Evolutionary conservation across 768 basidiomycete species (phyloP), one percentile per base, ranked within the genome.

Genomic region (Suillus subaureus): DNA sequence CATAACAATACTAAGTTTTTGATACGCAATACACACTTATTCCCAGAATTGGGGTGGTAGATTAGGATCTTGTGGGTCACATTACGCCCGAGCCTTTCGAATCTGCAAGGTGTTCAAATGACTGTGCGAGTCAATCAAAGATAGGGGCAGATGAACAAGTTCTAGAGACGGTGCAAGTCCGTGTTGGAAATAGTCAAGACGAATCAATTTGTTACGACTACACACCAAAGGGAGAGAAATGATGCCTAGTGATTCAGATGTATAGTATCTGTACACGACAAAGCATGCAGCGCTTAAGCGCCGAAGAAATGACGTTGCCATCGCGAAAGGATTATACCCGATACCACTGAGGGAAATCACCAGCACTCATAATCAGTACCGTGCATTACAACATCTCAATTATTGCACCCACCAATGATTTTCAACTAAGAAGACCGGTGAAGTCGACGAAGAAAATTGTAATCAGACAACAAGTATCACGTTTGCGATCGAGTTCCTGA

Each of bases 41-140:
- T 55, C 18, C 52, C 33, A 55, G 52, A 55, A 55, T 55, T 33
- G 11, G 31, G 54, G 31, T 31, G 28, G 52, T 54, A 54, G 52
- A 54, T 54, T 31, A 21, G 11, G 18, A 54, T 55, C 31, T 33
- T 33, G 31, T 21, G 54, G 13, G 21, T 33, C 54, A 55, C 52
- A 31, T 33, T 55, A 16, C 3, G 31, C 31, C 28, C 28, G 52
- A 18, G 28, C 51, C 9, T 18, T 18, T 52, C 18, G 28, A 54
- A 21, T 11, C 11, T 9, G 28, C 52, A 21, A 55, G 21, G 54
- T 6, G 21, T 54, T 9, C 9, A 35, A 35, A 51, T 51, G 26
- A 28, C 15, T 51, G 49, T 51, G 28, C 28, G 28, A 57, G 56
- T 39, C 35, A 37, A 23, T n/a, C 7, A 37, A 16, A 23, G 35